These are phyloP conservation scores for Malassezia vespertilionis DNA, from an alignment of 1,284 basidiomycete genomes.

Conservation along the genomic window DNA sequence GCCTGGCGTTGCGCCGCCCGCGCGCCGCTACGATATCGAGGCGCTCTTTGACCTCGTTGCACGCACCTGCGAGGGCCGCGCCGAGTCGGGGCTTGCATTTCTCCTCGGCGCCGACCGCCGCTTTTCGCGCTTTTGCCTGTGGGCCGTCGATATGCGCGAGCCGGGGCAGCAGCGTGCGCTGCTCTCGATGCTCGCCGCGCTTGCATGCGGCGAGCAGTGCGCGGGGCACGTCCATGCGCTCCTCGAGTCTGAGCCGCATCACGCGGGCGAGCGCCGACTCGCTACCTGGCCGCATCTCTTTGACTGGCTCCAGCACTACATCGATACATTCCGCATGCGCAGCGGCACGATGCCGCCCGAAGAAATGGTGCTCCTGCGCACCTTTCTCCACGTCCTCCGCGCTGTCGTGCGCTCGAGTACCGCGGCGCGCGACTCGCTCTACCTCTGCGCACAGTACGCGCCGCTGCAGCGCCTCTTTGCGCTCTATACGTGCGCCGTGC, in stretches of 20 bases:
- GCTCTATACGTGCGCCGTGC: slow-evolving; percentile 48
- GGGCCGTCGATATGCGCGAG: slow-evolving; percentile 45
- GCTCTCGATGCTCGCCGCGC: slow-evolving; percentile 41
- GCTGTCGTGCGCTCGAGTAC: slow-evolving; percentile 69
- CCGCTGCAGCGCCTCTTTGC: slow-evolving; percentile 65
- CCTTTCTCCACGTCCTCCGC: slow-evolving; percentile 69
- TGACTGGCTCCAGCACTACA: slow-evolving; percentile 44
- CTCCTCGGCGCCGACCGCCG: slow-evolving; percentile 50
- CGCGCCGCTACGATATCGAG: slow-evolving; percentile 44
- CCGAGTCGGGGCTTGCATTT: slow-evolving; percentile 37
- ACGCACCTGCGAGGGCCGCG: slow-evolving; percentile 31
- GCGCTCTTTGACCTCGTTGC: slow-evolving; percentile 43
- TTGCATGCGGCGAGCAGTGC: slow-evolving; percentile 37
- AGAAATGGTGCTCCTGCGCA: slow-evolving; percentile 66
- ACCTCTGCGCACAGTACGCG: slow-evolving; percentile 58
- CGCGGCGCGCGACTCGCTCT: slow-evolving; percentile 66
- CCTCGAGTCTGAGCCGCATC: slow-evolving; percentile 26
- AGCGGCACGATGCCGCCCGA: slow-evolving; percentile 55
- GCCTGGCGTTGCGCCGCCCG: slow-evolving; percentile 25
- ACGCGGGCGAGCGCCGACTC: slow-evolving; percentile 28
- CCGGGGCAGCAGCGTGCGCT: slow-evolving; percentile 41
- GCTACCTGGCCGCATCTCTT: slow-evolving; percentile 42
- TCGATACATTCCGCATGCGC: slow-evolving; percentile 29
- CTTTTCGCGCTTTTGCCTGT: slow-evolving; percentile 39
- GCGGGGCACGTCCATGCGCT: slow-evolving; percentile 40